These are phyloP conservation scores for Didymella arachidicola DNA, from an alignment of 2,329 filamentous ascomycete species.

Conservation along the genomic window DNA sequence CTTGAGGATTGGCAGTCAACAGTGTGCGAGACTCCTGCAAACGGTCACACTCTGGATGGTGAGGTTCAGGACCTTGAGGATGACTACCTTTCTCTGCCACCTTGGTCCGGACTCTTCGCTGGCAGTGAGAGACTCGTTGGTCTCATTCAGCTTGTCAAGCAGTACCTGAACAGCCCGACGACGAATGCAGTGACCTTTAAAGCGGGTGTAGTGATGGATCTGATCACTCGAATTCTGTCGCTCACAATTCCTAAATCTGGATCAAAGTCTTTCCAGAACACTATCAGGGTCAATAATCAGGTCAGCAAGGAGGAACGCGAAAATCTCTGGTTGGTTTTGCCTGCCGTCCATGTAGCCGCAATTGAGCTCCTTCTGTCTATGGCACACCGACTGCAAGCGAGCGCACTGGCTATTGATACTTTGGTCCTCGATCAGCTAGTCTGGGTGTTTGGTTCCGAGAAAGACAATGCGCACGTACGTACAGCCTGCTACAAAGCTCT, in stretches of 20 bases:
- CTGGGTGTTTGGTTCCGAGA: constrained; percentile 71
- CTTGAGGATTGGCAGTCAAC: constrained; percentile 82
- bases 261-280: constrained; percentile 48
- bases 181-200: constrained; percentile 71
- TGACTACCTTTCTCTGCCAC: constrained; percentile 62
- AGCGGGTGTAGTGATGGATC: constrained; percentile 71
- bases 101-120: constrained; percentile 77
- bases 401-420: constrained; percentile 66
- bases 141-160: constrained; percentile 70
- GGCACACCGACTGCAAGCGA: constrained; percentile 64
- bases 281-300: constrained; percentile 71
- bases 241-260: constrained; percentile 62
- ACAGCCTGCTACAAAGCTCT: constrained; percentile 67
- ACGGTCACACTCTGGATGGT: constrained; percentile 40
- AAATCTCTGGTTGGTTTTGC: constrained; percentile 75
- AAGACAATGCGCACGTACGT: constrained; percentile 62
- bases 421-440: constrained; percentile 74
- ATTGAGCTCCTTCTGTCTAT: constrained; percentile 68
- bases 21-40: constrained; percentile 51
- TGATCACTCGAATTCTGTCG: constrained; percentile 73
- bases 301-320: constrained; percentile 83
- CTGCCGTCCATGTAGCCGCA: constrained; percentile 76
- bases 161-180: constrained; percentile 70
- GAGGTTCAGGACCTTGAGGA: constrained; percentile 51
- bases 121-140: constrained; percentile 74